Percentiles rank a stretch among this genome's conserved stretches.
Evolutionary conservation across 2,329 filamentous ascomycete species (phyloP).

Genomic region (Plenodomus lindquistii): DNA sequence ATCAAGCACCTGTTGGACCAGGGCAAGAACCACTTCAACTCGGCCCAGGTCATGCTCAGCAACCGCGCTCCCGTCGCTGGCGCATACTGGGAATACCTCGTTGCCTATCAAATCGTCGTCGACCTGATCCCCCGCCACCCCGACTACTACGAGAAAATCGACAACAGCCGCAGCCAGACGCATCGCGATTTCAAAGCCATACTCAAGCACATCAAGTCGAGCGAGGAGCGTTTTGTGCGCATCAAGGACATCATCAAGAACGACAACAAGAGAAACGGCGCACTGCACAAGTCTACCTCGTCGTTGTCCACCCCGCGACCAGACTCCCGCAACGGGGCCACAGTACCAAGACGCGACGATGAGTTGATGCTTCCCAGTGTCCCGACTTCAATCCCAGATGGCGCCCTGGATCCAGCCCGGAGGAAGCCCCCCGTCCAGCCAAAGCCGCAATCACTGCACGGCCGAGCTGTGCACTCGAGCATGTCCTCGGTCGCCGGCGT

Average conservation of each 20-base stretch:
- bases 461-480: conserved; percentile 57
- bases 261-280: conserved; percentile 61
- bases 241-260: conserved; percentile 57
- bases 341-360: conserved; percentile 21
- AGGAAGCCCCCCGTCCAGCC: conserved; percentile 58
- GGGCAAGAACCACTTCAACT: conserved; percentile 48
- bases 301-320: conserved; percentile 12
- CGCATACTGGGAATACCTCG: conserved; percentile 84
- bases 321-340: conserved; percentile 22
- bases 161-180: conserved; percentile 56
- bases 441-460: conserved; percentile 69
- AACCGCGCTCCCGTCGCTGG: conserved; percentile 61
- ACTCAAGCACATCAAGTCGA: conserved; percentile 36
- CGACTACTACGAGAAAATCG: conserved; percentile 68
- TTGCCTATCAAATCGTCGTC: conserved; percentile 76
- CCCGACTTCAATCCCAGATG: conserved; percentile 23
- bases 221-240: conserved; percentile 49
- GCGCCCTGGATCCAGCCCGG: conserved; percentile 24
- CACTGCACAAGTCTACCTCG: conserved; percentile 38
- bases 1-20: conserved; percentile 46
- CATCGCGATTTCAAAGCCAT: conserved; percentile 51
- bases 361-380: conserved; percentile 43
- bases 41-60: conserved; percentile 58
- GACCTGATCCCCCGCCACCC: conserved; percentile 76
- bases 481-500: conserved; percentile 23